phyloP scores from a whole-genome alignment of 352 stramenopile species.

The Globisporangium nagaii region DNA sequence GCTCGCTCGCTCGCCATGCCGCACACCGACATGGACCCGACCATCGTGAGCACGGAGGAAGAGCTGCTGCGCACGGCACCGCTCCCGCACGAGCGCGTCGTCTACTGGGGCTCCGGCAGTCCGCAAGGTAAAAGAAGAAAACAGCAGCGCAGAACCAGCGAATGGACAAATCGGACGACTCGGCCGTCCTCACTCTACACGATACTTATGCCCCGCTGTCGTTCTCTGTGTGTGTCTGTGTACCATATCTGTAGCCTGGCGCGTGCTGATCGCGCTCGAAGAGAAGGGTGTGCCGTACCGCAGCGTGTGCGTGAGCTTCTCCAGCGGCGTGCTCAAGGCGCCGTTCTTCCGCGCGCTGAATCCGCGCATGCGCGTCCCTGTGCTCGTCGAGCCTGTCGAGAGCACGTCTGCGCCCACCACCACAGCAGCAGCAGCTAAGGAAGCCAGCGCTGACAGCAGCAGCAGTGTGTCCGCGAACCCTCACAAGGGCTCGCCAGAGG shows the following conservation, averaged over 20 bases:
- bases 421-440: not conserved
- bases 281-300: conserved; percentile 75
- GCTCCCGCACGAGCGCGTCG: conserved; percentile 59
- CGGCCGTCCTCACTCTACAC: no score
- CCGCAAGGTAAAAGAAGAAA: conserved; percentile 46
- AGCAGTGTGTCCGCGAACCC: not conserved
- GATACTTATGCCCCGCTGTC: not conserved
- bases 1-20: not conserved
- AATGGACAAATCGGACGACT: not conserved
- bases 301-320: conserved; percentile 81
- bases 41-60: conserved; percentile 38
- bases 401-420: not conserved
- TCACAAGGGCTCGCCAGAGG: not conserved
- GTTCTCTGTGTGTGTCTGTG: not conserved
- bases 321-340: conserved; percentile 76
- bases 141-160: not conserved
- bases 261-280: conserved; percentile 75
- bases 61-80: conserved; percentile 53
- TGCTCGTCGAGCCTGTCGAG: conserved; percentile 66
- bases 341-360: conserved; percentile 73
- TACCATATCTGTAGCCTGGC: conserved; percentile 49
- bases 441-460: not conserved
- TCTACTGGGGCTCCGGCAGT: conserved; percentile 83
- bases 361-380: conserved; percentile 74
- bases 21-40: not conserved